Conservation (phyloP, 306 rosid species). For the Vigna unguiculata region DNA sequence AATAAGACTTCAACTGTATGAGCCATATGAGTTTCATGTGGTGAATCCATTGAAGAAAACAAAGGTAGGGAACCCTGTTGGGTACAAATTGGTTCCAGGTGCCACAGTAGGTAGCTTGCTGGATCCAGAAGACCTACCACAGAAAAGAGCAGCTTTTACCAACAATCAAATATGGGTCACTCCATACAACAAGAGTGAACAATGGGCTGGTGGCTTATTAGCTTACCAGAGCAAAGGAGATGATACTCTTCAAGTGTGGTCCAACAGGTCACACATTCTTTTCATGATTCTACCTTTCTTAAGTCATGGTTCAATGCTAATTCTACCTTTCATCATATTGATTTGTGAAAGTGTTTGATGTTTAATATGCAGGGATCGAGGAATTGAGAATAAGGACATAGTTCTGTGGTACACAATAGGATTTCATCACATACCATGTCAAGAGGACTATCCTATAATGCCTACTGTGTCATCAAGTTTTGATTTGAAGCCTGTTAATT, state of each 20-base stretch:
- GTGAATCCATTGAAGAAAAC: constrained; percentile 69
- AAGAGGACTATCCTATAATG: constrained; percentile 91
- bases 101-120: constrained; percentile 79
- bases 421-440: constrained; percentile 93
- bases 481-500: constrained; percentile 84
- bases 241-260: constrained; percentile 78
- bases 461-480: constrained; percentile 87
- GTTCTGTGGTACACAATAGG: constrained; percentile 95
- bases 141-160: constrained; percentile 85
- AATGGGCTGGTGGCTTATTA: constrained; percentile 86
- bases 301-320: too few species aligned
- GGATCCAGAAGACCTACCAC: constrained; percentile 81
- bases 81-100: constrained; percentile 84
- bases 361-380: too few species aligned
- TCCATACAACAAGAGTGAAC: constrained; percentile 74
- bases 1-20: constrained; percentile 67
- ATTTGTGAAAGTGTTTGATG: too few species aligned
- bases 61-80: constrained; percentile 83
- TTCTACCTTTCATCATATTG: too few species aligned
- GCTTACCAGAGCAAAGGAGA: constrained; percentile 79
- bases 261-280: too few species aligned
- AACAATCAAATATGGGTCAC: constrained; percentile 94
- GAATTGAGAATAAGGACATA: too few species aligned
- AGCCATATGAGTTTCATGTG: constrained; percentile 83
- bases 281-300: too few species aligned